phyloP scores from a whole-genome alignment of 2,329 filamentous ascomycete genomes.

The Truncatella angustata region DNA sequence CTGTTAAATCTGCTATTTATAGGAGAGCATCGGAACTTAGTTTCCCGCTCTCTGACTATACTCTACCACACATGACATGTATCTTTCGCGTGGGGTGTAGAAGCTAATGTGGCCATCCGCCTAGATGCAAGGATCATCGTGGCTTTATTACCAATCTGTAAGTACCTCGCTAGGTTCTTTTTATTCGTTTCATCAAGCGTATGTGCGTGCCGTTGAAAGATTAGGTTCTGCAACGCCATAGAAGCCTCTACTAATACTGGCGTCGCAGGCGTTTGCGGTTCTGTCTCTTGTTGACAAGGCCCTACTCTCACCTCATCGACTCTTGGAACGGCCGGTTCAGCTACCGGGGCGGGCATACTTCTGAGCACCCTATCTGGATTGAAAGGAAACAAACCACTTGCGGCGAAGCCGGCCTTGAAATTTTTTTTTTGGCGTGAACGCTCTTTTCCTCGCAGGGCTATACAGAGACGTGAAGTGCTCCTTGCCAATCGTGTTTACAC shows the following conservation, averaged over 20 bases:
- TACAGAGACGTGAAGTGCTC: not conserved
- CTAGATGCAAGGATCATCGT: no score
- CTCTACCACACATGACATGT: no score
- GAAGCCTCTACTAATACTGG: constrained; percentile 1
- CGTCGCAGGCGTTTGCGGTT: not conserved
- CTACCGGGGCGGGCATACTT: not conserved
- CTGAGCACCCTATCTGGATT: not conserved
- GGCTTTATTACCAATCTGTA: not conserved
- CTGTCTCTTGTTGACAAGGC: not conserved
- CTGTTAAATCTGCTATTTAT: no score
- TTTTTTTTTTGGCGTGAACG: constrained; percentile 2
- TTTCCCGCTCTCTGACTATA: no score
- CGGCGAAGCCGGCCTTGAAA: constrained; percentile 3
- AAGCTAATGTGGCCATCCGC: no score
- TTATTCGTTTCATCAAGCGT: not conserved
- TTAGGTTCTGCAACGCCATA: not conserved
- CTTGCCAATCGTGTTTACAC: not conserved
- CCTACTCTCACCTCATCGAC: not conserved
- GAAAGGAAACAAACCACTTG: constrained; percentile 2
- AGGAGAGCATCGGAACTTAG: no score
- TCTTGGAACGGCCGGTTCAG: not conserved
- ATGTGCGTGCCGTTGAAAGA: not conserved
- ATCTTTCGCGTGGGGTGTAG: no score
- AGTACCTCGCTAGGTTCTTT: not conserved
- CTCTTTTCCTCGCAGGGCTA: not conserved